These are phyloP conservation scores for Aspergillus hiratsukae DNA, from an alignment of 2,329 filamentous ascomycete species.

Conservation along the genomic window DNA sequence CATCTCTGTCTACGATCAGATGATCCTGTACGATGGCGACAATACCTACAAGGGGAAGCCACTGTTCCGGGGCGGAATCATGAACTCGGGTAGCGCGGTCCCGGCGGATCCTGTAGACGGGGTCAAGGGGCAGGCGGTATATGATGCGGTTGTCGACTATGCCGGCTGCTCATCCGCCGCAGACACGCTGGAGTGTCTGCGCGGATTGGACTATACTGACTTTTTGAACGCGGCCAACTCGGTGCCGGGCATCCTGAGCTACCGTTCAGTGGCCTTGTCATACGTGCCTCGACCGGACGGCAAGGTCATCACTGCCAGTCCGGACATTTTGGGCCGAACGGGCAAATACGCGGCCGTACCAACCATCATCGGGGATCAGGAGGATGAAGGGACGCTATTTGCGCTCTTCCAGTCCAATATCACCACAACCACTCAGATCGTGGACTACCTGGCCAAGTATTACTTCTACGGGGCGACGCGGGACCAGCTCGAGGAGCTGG, in stretches of 20 bases:
- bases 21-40: conserved; percentile 68
- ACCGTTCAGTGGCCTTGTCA: conserved; percentile 64
- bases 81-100: conserved; percentile 65
- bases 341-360: conserved; percentile 58
- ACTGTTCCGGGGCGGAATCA: conserved; percentile 72
- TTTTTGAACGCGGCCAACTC: conserved; percentile 63
- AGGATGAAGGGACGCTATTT: conserved; percentile 77
- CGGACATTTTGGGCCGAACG: conserved; percentile 52
- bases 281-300: conserved; percentile 74
- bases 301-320: conserved; percentile 55
- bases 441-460: conserved; percentile 56
- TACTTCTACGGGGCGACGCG: conserved; percentile 58
- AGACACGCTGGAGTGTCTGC: conserved; percentile 48
- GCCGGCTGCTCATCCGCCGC: conserved; percentile 42
- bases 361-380: conserved; percentile 67
- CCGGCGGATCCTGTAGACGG: conserved; percentile 62
- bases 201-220: conserved; percentile 41
- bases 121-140: conserved; percentile 59
- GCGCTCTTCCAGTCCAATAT: conserved; percentile 65
- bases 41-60: conserved; percentile 69
- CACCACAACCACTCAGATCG: conserved; percentile 55
- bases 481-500: conserved; percentile 51
- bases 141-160: conserved; percentile 42
- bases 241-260: conserved; percentile 64
- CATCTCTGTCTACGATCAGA: conserved; percentile 73